Evolutionary conservation across 257 asterid genomes (phyloP), one percentile per base, ranked within the genome.

Genomic region (Solanum commersonii): DNA sequence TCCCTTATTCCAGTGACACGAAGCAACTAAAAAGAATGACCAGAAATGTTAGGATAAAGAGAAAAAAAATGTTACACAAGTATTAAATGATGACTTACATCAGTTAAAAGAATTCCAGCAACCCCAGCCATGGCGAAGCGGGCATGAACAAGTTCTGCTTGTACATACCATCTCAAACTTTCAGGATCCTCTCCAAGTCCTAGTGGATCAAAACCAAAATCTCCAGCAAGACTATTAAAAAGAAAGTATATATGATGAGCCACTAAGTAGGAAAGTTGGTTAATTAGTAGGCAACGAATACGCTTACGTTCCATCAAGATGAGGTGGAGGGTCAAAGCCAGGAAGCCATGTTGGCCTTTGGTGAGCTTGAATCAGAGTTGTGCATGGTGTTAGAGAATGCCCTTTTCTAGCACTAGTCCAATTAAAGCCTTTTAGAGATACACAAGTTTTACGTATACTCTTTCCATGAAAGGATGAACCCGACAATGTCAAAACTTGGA

Each of bases 121-220:
- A 96, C 99, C 84, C 98, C 99, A 85, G 98, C 98, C 99, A 96
- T 96, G 90, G 99, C 99, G 67, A 95, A 95, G 40, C 98, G 95
- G 83, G 95, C 93, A 93, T 96, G 98, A 88, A 96, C 96, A 12
- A 96, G 93, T 92, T 96, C 99, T 10, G 98, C 98, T 90, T 96
- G 98, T 8, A 94, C 97, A 89, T 95, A 95, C 98, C 98, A 95
- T 93, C 86, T 96, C 89, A 96, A 91, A 93, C 93, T 95, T 79
- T 92, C 95, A 6, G 99, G 98, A 90, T 96, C 97, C 92, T 96
- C 98, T 63, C 98, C 99, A 65, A 96, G 98, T 40, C 97, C 98
- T 56, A 96, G 92, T 29, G 99, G 99, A 88, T 96, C 98, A 67
- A 96, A 96, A 38, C 99, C 99, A 73, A 90, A 95, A 91, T 96